Conservation (phyloP, 2,329 filamentous ascomycete genomes). For the Xylariaceae sp. region DNA sequence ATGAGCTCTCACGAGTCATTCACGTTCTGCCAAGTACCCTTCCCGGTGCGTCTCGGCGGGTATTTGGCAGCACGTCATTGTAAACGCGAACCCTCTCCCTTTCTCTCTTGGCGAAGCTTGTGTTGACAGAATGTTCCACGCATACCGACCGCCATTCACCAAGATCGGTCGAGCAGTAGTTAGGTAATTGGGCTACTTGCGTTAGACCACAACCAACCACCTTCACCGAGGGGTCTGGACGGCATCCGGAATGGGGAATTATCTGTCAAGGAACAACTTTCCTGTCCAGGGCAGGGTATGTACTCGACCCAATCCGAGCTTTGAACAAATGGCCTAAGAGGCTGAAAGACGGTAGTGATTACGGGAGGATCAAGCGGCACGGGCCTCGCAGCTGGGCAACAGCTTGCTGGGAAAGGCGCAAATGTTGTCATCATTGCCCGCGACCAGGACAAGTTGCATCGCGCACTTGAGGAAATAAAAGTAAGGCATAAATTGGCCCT, state of each 20-base stretch:
- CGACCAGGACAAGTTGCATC: conserved; percentile 54
- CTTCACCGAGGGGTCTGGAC: not conserved
- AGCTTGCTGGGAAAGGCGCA: conserved; percentile 62
- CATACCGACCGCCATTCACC: not conserved
- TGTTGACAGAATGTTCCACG: too few relatives aligned
- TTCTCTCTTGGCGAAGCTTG: not conserved
- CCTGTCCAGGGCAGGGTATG: conserved; percentile 57
- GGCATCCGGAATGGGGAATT: conserved; percentile 29
- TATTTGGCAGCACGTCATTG: not conserved
- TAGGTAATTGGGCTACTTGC: not conserved
- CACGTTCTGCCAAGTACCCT: too few relatives aligned
- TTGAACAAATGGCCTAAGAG: not conserved
- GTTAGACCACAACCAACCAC: not conserved
- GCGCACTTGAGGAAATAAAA: conserved; percentile 51
- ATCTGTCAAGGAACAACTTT: conserved; percentile 49
- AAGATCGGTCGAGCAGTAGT: not conserved
- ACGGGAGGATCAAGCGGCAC: conserved; percentile 70
- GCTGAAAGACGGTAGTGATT: conserved; percentile 58
- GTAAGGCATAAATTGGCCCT: conserved; percentile 32
- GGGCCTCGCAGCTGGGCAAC: conserved; percentile 57
- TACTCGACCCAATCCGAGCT: not conserved
- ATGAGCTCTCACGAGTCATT: too few relatives aligned
- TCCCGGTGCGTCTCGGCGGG: not conserved
- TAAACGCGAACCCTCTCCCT: not conserved
- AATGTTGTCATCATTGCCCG: conserved; percentile 66